phyloP scores from a whole-genome alignment of 169 alveolate genomes.

The Plasmodium cynomolgi region DNA sequence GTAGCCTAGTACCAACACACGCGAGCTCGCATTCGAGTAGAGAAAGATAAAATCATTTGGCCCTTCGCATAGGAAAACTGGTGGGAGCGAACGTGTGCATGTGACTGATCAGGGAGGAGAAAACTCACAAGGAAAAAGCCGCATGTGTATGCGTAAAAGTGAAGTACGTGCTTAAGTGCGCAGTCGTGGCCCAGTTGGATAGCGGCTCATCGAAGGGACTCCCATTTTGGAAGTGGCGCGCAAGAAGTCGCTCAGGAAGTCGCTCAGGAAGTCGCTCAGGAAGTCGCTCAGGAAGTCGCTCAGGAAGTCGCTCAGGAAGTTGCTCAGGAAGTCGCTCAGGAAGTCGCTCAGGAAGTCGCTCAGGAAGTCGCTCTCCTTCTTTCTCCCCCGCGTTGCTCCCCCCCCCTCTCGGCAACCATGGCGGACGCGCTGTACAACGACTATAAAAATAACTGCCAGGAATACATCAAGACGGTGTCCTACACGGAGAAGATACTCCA shows the following conservation, averaged over 20 bases:
- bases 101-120: not conserved
- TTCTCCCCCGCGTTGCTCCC: not conserved
- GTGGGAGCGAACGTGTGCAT: not conserved
- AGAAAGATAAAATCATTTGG: not conserved
- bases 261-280: not conserved
- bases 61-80: not conserved
- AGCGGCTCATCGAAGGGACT: not conserved
- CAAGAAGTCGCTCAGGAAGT: not conserved
- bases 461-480: constrained; percentile 42
- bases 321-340: not conserved
- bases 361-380: not conserved
- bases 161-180: not conserved
- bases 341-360: not conserved
- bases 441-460: constrained; percentile 55
- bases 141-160: not conserved
- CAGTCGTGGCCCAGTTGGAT: not conserved
- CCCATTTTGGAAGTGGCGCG: not conserved
- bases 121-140: not conserved
- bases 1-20: not conserved
- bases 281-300: not conserved
- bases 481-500: constrained; percentile 59
- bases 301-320: not conserved
- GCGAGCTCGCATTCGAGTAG: not conserved
- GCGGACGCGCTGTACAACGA: constrained; percentile 62
- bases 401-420: not conserved